phyloP scores from a whole-genome alignment of 306 rosid genomes.

The Casuarina equisetifolia region DNA sequence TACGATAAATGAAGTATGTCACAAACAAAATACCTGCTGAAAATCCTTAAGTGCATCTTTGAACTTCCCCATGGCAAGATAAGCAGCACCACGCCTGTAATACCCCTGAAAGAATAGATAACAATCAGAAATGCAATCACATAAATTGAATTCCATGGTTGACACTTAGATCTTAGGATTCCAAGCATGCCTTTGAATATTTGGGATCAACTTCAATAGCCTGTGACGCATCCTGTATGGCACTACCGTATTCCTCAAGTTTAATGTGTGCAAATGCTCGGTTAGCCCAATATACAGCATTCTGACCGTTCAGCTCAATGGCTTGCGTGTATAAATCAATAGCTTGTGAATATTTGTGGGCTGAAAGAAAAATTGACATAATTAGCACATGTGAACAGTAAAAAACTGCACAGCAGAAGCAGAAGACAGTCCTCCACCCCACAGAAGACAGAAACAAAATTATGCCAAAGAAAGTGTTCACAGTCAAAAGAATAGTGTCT shows the following conservation, averaged over 20 bases:
- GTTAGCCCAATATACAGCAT: constrained; percentile 90
- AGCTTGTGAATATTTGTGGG: constrained; percentile 80
- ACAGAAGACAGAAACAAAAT: constrained; percentile 18
- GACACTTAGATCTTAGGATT: constrained; percentile 11
- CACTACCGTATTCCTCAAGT: constrained; percentile 97
- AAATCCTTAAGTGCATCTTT: constrained; percentile 96
- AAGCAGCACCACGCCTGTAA: constrained; percentile 94
- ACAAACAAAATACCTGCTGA: constrained; percentile 66
- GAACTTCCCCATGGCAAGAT: constrained; percentile 89
- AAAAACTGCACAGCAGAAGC: constrained; percentile 9
- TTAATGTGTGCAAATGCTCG: constrained; percentile 93
- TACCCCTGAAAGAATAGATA: constrained; percentile 69
- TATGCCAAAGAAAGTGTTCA: background rate
- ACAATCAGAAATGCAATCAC: constrained; percentile 28
- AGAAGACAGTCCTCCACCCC: constrained; percentile 17
- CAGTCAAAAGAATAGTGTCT: background rate
- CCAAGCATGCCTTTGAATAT: constrained; percentile 76
- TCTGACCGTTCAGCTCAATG: constrained; percentile 66
- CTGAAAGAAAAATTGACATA: constrained; percentile 51
- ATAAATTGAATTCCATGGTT: constrained; percentile 18
- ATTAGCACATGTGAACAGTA: constrained; percentile 29
- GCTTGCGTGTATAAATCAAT: constrained; percentile 86
- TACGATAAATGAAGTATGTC: background rate
- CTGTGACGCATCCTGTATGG: constrained; percentile 86
- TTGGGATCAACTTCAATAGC: constrained; percentile 91